These are phyloP conservation scores for Cydonia oblonga DNA, from an alignment of 331 rosid genomes.

Conservation along the genomic window DNA sequence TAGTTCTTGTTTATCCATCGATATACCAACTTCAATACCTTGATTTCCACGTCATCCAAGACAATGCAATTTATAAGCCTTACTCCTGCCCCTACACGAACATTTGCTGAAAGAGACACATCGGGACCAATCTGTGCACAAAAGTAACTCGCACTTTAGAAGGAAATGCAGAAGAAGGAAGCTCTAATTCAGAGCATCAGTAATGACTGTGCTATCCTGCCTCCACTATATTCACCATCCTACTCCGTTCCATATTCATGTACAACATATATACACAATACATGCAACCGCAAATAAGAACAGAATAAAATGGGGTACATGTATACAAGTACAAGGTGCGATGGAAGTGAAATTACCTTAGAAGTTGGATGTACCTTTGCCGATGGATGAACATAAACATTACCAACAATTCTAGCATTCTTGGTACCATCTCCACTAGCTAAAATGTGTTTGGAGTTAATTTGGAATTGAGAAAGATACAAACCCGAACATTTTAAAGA, in stretches of 20 bases:
- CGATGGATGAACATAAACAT: conserved; percentile 41
- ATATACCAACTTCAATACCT: conserved; percentile 17
- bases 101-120: conserved; percentile 42
- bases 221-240: background rate
- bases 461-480: conserved; percentile 36
- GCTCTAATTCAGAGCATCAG: background rate
- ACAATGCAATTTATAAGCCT: conserved; percentile 38
- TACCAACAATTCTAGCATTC: conserved; percentile 26
- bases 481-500: conserved; percentile 39
- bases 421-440: conserved; percentile 37
- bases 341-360: conserved; percentile 21
- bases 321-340: background rate
- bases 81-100: conserved; percentile 37
- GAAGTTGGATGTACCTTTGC: conserved; percentile 46
- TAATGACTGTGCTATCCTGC: background rate
- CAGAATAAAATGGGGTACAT: background rate
- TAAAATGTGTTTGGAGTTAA: conserved; percentile 32
- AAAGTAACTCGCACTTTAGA: background rate
- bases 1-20: background rate
- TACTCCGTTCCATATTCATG: background rate
- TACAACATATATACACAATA: background rate
- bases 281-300: background rate
- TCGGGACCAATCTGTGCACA: conserved; percentile 35
- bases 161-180: background rate
- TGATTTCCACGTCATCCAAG: conserved; percentile 40